These are phyloP conservation scores for Mycena olivaceomarginata DNA, from an alignment of 768 basidiomycete genomes.

Conservation along the genomic window DNA sequence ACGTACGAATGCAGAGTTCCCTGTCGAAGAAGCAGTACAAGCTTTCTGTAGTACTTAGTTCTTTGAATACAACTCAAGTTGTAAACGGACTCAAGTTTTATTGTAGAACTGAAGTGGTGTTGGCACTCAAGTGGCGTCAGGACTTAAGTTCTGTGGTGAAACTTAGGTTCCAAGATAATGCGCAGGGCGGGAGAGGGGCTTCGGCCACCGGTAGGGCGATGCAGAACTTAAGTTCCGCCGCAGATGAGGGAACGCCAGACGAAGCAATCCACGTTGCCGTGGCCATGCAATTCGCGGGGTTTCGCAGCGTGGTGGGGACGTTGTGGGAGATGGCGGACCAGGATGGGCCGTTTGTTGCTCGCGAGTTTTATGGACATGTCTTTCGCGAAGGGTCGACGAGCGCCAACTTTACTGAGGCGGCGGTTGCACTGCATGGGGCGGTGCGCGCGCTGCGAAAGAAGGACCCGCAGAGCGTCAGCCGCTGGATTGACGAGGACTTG, in stretches of 20 bases:
- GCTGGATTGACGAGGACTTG: constrained; percentile 6
- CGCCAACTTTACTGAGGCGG: neutral
- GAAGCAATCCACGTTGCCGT: constrained; percentile 57
- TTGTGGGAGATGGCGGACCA: constrained; percentile 29
- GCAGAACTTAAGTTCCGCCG: too few relatives aligned
- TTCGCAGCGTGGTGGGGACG: constrained; percentile 30
- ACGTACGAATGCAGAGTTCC: too few relatives aligned
- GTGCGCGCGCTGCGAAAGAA: constrained; percentile 12
- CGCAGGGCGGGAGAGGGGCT: too few relatives aligned
- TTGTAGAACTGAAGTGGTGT: too few relatives aligned
- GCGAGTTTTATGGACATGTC: constrained; percentile 20
- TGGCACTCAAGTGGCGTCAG: too few relatives aligned
- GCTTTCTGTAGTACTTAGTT: too few relatives aligned
- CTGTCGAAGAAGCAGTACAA: too few relatives aligned
- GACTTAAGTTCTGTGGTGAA: too few relatives aligned
- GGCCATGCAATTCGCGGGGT: constrained; percentile 28
- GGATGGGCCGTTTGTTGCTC: constrained; percentile 25
- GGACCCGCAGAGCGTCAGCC: constrained; percentile 11
- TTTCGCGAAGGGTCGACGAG: neutral
- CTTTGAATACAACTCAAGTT: too few relatives aligned
- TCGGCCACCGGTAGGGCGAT: too few relatives aligned
- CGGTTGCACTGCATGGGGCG: constrained; percentile 9
- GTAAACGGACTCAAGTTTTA: too few relatives aligned
- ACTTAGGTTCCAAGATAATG: too few relatives aligned
- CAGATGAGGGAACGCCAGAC: constrained; percentile 44